Evolutionary conservation across 2,329 filamentous ascomycete species (phyloP).

Genomic region (Diplodia sapinea): DNA sequence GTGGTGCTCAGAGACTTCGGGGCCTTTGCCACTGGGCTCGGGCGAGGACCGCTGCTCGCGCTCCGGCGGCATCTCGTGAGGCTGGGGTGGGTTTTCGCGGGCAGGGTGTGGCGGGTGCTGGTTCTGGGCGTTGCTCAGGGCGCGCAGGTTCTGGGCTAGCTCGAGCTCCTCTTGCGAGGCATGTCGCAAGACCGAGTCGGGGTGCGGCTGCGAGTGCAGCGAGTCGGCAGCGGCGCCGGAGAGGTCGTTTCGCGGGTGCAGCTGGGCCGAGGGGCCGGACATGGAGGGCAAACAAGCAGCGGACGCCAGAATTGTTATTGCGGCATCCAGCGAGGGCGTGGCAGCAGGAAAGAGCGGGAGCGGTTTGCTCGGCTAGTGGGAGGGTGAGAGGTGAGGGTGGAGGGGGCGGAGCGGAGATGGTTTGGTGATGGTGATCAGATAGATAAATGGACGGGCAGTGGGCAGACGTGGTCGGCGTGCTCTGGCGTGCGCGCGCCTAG

Average conservation of each 20-base stretch:
- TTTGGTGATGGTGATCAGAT: conserved; percentile 32
- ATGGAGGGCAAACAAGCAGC: conserved; percentile 9
- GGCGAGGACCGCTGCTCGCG: background rate
- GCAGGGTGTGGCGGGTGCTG: conserved; percentile 31
- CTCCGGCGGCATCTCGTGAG: background rate
- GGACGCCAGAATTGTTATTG: conserved; percentile 2
- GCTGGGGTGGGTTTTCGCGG: conserved; percentile 36
- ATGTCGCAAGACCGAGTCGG: conserved; percentile 44
- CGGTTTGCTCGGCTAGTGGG: background rate
- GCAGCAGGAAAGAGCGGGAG: background rate
- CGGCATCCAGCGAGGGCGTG: conserved; percentile 5
- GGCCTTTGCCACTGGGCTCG: conserved; percentile 35
- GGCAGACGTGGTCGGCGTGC: conserved; percentile 22
- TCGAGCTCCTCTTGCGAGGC: conserved; percentile 58
- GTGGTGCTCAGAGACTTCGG: conserved; percentile 46
- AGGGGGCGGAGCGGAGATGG: conserved; percentile 30
- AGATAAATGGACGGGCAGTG: conserved; percentile 19
- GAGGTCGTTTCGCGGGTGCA: conserved; percentile 3
- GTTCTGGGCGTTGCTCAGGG: conserved; percentile 53
- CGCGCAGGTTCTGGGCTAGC: conserved; percentile 54
- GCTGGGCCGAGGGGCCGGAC: conserved; percentile 15
- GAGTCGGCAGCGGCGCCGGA: conserved; percentile 14
- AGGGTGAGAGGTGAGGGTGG: background rate
- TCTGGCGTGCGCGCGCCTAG: background rate
- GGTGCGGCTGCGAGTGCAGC: conserved; percentile 5